phyloP scores from a whole-genome alignment of 495 filamentous ascomycete species.

The Sphaerosporella brunnea region DNA sequence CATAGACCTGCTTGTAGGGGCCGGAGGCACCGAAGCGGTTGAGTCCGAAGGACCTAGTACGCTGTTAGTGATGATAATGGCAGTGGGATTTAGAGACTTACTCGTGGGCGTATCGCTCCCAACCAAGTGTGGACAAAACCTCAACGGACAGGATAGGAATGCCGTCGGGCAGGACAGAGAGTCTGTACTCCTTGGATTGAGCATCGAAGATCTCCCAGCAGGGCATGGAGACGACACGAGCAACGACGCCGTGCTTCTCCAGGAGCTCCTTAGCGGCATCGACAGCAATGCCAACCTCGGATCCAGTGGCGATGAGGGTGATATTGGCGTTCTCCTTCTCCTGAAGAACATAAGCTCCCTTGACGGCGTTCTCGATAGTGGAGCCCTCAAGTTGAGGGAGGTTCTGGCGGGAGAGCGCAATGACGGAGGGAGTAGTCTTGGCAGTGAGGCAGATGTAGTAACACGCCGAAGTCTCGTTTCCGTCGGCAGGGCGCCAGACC shows the following conservation, averaged over 20 bases:
- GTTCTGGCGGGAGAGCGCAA: slow-evolving; percentile 95
- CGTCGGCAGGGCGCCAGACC: slow-evolving; percentile 98
- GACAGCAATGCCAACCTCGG: slow-evolving; percentile 84
- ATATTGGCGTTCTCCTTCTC: slow-evolving; percentile 70
- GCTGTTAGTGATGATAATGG: background rate
- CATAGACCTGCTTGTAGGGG: slow-evolving; percentile 94
- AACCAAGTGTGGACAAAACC: slow-evolving; percentile 58
- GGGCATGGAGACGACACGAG: slow-evolving; percentile 87
- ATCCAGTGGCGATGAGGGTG: slow-evolving; percentile 87
- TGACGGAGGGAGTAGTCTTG: slow-evolving; percentile 76
- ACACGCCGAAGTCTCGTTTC: slow-evolving; percentile 93
- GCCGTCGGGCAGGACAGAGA: slow-evolving; percentile 78
- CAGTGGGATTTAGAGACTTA: background rate
- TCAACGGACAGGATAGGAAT: slow-evolving; percentile 89
- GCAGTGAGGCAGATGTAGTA: slow-evolving; percentile 91
- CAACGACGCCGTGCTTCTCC: slow-evolving; percentile 70
- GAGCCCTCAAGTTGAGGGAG: slow-evolving; percentile 93
- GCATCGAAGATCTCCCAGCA: slow-evolving; percentile 96
- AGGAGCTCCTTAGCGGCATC: slow-evolving; percentile 81
- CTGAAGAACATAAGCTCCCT: slow-evolving; percentile 83
- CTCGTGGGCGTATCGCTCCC: slow-evolving; percentile 9
- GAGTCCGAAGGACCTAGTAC: slow-evolving; percentile 47
- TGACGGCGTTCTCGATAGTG: slow-evolving; percentile 65
- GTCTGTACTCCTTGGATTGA: slow-evolving; percentile 83
- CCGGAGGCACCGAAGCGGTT: slow-evolving; percentile 96